These are phyloP conservation scores for Lodderomyces elongisporus DNA, from an alignment of 1,139 yeast genomes.

Conservation along the genomic window DNA sequence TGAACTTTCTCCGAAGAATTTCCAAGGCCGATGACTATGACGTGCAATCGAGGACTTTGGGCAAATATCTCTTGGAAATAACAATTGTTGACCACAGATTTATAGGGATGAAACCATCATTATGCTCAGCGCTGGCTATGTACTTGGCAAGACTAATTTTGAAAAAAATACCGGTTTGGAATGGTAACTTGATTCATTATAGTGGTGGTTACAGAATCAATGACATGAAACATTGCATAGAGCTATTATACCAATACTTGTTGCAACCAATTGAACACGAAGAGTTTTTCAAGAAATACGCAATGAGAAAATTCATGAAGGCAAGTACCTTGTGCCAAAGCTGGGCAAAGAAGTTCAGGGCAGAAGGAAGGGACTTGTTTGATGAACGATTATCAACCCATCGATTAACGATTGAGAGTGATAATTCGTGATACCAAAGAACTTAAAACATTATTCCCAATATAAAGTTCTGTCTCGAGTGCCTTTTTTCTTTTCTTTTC, in stretches of 20 bases:
- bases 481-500: too few relatives aligned
- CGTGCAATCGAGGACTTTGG: constrained; percentile 86
- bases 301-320: constrained; percentile 85
- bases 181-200: constrained; percentile 79
- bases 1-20: constrained; percentile 87
- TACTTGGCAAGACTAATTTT: constrained; percentile 77
- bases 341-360: constrained; percentile 72
- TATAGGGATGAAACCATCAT: constrained; percentile 73
- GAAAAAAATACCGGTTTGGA: constrained; percentile 68
- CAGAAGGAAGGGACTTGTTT: constrained; percentile 30
- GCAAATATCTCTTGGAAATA: constrained; percentile 82
- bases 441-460: background rate
- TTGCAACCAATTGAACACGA: constrained; percentile 85
- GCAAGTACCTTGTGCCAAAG: constrained; percentile 84
- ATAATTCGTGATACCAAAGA: too few relatives aligned
- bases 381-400: constrained; percentile 15
- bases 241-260: constrained; percentile 71
- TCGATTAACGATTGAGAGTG: constrained; percentile 12
- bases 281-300: constrained; percentile 90
- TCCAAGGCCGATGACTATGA: constrained; percentile 96
- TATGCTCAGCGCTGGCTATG: constrained; percentile 91
- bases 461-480: too few relatives aligned
- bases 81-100: constrained; percentile 77
- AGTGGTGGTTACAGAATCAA: constrained; percentile 84
- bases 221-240: constrained; percentile 68